Evolutionary conservation across 345 rosid species (phyloP), one percentile per base, ranked within the genome.

Genomic region (Brassica cretica): DNA sequence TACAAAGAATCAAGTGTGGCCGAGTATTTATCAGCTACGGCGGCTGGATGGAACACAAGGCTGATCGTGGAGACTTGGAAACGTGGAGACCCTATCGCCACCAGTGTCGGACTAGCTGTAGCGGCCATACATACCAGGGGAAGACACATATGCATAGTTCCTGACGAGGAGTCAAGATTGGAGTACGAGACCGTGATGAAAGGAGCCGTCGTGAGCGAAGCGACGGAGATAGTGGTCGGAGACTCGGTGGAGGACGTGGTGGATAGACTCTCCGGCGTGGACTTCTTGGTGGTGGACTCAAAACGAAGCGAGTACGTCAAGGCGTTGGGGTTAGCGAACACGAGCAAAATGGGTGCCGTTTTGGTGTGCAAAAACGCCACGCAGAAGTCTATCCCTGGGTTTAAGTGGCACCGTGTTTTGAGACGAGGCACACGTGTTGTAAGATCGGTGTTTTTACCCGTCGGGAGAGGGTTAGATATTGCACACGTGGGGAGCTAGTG

Each of bases 11-110:
- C 94, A 0, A 89, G 89, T 7, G 90, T 86, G 2, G 82, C 97
- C 2, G 97, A 94, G 92, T 82, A 89, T 11, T 84, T 92, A 25
- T 87, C 97, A 0, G 96, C 97, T 51, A 89, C 85, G 84, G 98
- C 97, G 0, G 98, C 97, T 5, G 98, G 97, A 16, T 92, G 97
- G 97, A 88, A 86, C 86, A 74, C 94, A 0, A 90, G 85, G 69
- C 77, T 94, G 49, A 88, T 89, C n/a, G 91, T 92, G 3, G 98
- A 94, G 67, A 84, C 94, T 0, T 90, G 98, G 97, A 76, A 86
- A 5, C 74, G 82, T 70, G 94, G 93, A n/a, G 85, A 86, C 2
- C 87, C 91, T 0, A 74, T 86, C 9, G 83, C 90, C 27, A 86
- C 91, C 12, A 94, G 98, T 82, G 75, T 92, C 6, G 97, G 97